Evolutionary conservation across 257 asterid genomes (phyloP).

Genomic region (Solanum tarapatanum): DNA sequence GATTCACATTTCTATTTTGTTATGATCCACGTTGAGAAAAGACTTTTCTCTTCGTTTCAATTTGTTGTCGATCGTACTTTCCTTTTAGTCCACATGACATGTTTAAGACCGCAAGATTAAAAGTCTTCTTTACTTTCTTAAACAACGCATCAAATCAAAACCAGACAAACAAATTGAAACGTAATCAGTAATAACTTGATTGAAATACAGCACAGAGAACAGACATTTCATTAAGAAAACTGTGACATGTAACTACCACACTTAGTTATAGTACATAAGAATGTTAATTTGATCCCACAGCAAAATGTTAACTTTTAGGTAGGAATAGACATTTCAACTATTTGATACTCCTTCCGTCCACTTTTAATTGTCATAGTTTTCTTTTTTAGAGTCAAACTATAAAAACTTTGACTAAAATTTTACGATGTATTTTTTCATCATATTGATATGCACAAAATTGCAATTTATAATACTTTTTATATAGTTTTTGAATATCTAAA

Average conservation of each 20-base stretch:
- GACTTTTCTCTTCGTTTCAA: neutral
- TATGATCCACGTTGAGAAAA: neutral
- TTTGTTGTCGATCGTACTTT: neutral
- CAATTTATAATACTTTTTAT: too few species aligned
- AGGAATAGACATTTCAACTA: neutral
- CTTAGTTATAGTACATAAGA: too few species aligned
- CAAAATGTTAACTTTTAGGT: too few species aligned
- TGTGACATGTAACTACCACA: neutral
- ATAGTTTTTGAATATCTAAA: too few species aligned
- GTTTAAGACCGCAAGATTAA: too few species aligned
- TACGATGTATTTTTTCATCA: too few species aligned
- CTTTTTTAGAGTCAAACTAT: too few species aligned
- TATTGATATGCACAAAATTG: too few species aligned
- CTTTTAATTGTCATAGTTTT: too few species aligned
- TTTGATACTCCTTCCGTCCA: neutral
- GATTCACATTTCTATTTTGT: neutral
- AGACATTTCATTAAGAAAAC: neutral
- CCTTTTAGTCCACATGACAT: neutral
- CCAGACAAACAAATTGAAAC: neutral
- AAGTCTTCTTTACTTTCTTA: neutral
- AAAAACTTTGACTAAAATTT: too few species aligned
- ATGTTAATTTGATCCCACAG: too few species aligned
- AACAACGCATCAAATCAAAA: too few species aligned
- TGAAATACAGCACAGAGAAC: neutral
- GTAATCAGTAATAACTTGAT: neutral